These are phyloP conservation scores for Phytophthora niederhauseri DNA, from an alignment of 352 stramenopile genomes.

Conservation along the genomic window DNA sequence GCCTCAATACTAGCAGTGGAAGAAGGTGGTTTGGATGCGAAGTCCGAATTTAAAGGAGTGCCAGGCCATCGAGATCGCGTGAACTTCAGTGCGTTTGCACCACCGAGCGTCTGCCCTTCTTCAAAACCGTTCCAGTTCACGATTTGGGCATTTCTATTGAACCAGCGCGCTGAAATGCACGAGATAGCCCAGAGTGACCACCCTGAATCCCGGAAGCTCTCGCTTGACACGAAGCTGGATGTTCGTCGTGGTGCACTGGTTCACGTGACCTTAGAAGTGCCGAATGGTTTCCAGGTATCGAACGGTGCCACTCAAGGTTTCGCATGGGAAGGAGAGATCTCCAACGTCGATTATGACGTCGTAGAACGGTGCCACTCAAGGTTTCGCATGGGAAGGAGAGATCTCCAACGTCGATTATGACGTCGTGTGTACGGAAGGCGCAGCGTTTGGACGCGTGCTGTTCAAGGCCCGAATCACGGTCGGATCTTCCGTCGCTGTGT, in stretches of 20 bases:
- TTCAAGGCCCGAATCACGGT: slow-evolving; percentile 81
- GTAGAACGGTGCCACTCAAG: slow-evolving; percentile 76
- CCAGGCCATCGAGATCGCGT: slow-evolving; percentile 66
- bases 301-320: slow-evolving; percentile 75
- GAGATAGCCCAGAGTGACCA: slow-evolving; percentile 53
- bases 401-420: slow-evolving; percentile 64
- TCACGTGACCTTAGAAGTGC: slow-evolving; percentile 72
- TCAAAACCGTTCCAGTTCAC: slow-evolving; percentile 72
- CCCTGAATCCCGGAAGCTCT: slow-evolving; percentile 46
- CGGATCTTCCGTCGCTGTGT: slow-evolving; percentile 65
- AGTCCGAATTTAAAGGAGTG: slow-evolving; percentile 48
- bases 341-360: slow-evolving; percentile 62
- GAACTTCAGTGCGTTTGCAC: slow-evolving; percentile 79
- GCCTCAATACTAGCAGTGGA: slow-evolving; percentile 24
- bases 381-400: slow-evolving; percentile 76
- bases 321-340: slow-evolving; percentile 73
- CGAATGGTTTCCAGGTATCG: slow-evolving; percentile 62
- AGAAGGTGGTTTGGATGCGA: slow-evolving; percentile 30
- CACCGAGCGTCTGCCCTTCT: slow-evolving; percentile 59
- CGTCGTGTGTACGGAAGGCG: slow-evolving; percentile 61
- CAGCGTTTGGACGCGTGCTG: slow-evolving; percentile 60
- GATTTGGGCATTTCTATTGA: slow-evolving; percentile 78
- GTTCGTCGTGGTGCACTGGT: slow-evolving; percentile 77
- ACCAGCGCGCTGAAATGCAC: slow-evolving; percentile 70
- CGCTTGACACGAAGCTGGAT: slow-evolving; percentile 67